These are phyloP conservation scores for Xylariales sp. DNA, from an alignment of 2,329 filamentous ascomycete genomes.

Conservation along the genomic window DNA sequence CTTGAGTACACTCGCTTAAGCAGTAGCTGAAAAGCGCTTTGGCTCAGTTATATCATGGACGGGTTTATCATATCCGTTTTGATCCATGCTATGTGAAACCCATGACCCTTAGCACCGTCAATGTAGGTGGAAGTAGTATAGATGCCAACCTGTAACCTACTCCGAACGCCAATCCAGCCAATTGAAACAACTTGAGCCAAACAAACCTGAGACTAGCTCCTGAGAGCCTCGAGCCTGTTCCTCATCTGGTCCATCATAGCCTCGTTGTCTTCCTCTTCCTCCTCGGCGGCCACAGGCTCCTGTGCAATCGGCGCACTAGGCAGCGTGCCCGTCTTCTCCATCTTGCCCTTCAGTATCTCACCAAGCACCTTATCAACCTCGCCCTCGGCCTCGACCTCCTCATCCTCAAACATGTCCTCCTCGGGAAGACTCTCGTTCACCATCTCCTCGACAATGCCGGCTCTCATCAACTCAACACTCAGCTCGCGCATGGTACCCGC, in stretches of 20 bases:
- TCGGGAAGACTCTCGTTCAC: conserved; percentile 79
- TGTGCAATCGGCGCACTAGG: conserved; percentile 50
- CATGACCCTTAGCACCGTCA: no score
- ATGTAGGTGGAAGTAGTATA: no score
- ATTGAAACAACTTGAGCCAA: no score
- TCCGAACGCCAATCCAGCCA: no score
- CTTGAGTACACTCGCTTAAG: no score
- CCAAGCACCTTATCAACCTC: conserved; percentile 93
- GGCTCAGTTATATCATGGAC: no score
- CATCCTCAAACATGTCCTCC: conserved; percentile 65
- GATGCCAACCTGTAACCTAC: no score
- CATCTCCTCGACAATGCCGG: conserved; percentile 98
- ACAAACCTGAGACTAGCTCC: conserved; percentile 63
- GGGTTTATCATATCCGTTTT: no score
- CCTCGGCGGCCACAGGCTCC: conserved; percentile 49
- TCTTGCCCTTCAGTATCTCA: conserved; percentile 80
- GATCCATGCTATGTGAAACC: no score
- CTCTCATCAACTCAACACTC: conserved; percentile 82
- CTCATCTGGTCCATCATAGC: conserved; percentile 93
- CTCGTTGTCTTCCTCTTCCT: conserved; percentile 78
- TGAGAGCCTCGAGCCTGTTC: conserved; percentile 81
- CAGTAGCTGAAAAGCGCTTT: no score
- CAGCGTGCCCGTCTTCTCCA: conserved; percentile 58
- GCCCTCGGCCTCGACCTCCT: conserved; percentile 67
- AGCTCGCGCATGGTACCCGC: conserved; percentile 86